Conservation (phyloP, 169 alveolate genomes). For the Plasmodium berghei region DNA sequence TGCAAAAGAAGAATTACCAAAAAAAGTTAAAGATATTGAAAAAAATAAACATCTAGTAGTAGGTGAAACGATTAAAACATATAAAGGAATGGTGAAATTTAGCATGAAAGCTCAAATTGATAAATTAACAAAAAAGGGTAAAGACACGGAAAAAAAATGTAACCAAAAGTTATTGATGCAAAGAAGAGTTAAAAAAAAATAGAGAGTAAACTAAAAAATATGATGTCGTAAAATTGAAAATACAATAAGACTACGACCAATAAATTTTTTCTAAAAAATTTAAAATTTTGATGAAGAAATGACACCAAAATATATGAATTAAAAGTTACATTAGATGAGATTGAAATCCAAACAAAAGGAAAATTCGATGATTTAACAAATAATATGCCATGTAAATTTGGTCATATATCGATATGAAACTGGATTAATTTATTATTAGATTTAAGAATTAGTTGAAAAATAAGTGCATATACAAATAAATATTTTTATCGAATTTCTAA, state of each 20-base stretch:
- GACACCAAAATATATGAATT: constrained; percentile 11
- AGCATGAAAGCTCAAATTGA: constrained; percentile 18
- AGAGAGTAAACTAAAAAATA: too few species aligned
- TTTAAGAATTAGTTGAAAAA: too few species aligned
- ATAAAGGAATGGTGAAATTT: constrained; percentile 14
- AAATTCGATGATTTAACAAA: constrained; percentile 25
- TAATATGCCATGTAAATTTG: not conserved
- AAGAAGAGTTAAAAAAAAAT: constrained; percentile 6
- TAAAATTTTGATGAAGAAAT: constrained; percentile 18
- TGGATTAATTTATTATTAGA: too few species aligned
- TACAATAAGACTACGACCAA: not conserved
- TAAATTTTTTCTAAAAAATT: not conserved
- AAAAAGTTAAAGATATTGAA: constrained; percentile 8
- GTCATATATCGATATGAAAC: too few species aligned
- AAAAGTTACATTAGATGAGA: not conserved
- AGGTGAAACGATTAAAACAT: constrained; percentile 19
- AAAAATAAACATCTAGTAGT: constrained; percentile 20
- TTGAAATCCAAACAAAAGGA: constrained; percentile 33
- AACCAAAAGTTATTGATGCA: constrained; percentile 12
- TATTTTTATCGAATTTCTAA: too few species aligned
- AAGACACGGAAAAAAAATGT: constrained; percentile 1
- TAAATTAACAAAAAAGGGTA: constrained; percentile 9
- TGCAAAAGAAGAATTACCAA: constrained; percentile 16
- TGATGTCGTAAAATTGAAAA: constrained; percentile 10
- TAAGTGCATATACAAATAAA: too few species aligned